phyloP scores from a whole-genome alignment of 2,329 filamentous ascomycete species.

The Epichloe sibirici region DNA sequence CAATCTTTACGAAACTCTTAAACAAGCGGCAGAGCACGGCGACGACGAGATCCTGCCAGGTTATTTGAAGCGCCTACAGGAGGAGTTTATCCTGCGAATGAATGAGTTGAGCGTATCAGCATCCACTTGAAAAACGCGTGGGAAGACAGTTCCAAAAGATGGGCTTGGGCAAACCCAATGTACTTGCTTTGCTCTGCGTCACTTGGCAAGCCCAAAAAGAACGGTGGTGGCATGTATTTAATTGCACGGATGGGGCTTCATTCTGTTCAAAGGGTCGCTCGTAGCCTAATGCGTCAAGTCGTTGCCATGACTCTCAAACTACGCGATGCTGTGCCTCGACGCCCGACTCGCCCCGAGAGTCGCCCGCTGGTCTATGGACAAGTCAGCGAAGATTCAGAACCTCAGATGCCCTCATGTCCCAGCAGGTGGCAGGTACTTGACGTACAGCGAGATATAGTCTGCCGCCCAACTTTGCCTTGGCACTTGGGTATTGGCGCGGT shows the following conservation, averaged over 20 bases:
- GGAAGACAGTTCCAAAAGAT: not conserved
- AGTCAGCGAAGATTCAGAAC: not conserved
- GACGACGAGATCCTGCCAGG: slow-evolving; percentile 46
- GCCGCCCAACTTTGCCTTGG: slow-evolving; percentile 47
- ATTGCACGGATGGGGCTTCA: not conserved
- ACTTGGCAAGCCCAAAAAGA: not conserved
- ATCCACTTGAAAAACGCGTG: slow-evolving; percentile 28
- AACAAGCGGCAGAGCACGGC: slow-evolving; percentile 51
- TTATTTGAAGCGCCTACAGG: slow-evolving; percentile 35
- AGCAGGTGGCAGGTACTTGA: slow-evolving; percentile 19
- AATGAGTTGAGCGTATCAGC: slow-evolving; percentile 40
- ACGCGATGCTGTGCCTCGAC: slow-evolving; percentile 57
- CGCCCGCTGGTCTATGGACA: slow-evolving; percentile 44
- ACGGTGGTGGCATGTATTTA: not conserved
- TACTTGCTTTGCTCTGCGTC: not conserved
- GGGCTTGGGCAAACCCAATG: not conserved
- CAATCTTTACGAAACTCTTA: slow-evolving; percentile 58
- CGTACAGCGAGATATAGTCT: slow-evolving; percentile 59
- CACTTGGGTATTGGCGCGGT: slow-evolving; percentile 39
- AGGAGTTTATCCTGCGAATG: slow-evolving; percentile 65
- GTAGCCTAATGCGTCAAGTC: slow-evolving; percentile 56
- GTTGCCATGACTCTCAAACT: slow-evolving; percentile 60
- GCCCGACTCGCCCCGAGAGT: slow-evolving; percentile 45
- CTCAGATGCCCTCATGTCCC: not conserved
- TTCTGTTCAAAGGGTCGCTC: slow-evolving; percentile 33